phyloP scores from a whole-genome alignment of 768 basidiomycete species.

The Amanita jacksonii region DNA sequence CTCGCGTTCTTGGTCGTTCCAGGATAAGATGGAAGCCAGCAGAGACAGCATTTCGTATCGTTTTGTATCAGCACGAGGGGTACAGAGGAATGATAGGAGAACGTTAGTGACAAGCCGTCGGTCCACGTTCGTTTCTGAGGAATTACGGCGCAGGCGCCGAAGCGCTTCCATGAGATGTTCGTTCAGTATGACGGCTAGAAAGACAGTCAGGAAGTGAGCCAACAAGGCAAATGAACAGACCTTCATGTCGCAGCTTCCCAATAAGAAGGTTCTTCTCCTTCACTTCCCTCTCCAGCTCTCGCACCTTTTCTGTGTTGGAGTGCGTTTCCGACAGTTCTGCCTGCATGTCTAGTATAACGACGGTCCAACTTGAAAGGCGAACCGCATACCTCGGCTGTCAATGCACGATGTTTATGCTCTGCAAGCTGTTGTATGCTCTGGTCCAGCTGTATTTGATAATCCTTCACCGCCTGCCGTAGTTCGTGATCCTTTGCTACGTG shows the following conservation, averaged over 20 bases:
- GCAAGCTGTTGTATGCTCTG: conserved; percentile 67
- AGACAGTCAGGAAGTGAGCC: background rate
- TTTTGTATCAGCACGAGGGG: conserved; percentile 87
- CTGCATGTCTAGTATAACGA: conserved; percentile 26
- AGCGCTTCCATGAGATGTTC: conserved; percentile 97
- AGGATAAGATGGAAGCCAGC: conserved; percentile 82
- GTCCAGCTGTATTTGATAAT: conserved; percentile 67
- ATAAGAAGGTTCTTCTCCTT: conserved; percentile 95
- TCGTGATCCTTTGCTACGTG: conserved; percentile 81
- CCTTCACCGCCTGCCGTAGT: conserved; percentile 73
- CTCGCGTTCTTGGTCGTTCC: conserved; percentile 87
- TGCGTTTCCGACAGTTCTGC: conserved; percentile 67
- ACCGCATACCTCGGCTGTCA: conserved; percentile 71
- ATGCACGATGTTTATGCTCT: conserved; percentile 85
- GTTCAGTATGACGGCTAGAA: conserved; percentile 85
- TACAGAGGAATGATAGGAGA: conserved; percentile 80
- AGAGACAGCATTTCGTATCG: conserved; percentile 94
- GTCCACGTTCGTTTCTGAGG: conserved; percentile 89
- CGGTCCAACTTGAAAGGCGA: background rate
- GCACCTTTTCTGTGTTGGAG: conserved; percentile 53
- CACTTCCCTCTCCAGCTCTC: conserved; percentile 77
- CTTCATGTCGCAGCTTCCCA: conserved; percentile 93
- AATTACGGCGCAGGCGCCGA: conserved; percentile 81
- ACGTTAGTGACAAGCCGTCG: conserved; percentile 91
- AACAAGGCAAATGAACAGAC: conserved; percentile 29